Evolutionary conservation across 2,329 filamentous ascomycete genomes (phyloP), one percentile per base, ranked within the genome.

Genomic region (Xylaria polymorpha): DNA sequence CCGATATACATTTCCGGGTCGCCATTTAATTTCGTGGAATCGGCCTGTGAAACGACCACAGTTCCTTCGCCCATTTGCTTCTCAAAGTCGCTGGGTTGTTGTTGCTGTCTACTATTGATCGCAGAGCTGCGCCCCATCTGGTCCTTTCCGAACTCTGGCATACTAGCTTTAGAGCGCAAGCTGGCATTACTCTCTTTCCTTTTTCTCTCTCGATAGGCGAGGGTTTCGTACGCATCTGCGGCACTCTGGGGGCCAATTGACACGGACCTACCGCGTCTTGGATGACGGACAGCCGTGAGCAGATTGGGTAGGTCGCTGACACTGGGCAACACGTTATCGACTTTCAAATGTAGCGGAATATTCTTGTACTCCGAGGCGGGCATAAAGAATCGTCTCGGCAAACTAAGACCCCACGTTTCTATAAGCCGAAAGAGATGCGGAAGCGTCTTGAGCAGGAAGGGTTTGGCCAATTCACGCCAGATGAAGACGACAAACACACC

Each of bases 211-310:
- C 95, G 90, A 78, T 97, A 97, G 6, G 95, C 96, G 58, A 99
- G 85, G 22, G 94, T 94, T 83, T 99, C 96, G 81, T 98, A 97
- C 29, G 94, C 96, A 81, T 99, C 96, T 1, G 96, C 96, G 69
- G 94, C 94, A 55, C 94, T 98, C 81, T 98, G 96, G 1, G 96
- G 96, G 0, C 96, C 96, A 62, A 98, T 88, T 6, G 94, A 97
- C 41, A 98, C 89, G 39, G 94, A 92, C 61, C 96, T 88, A 70
- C 91, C 91, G 68, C 94, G 86, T 15, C 87, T 87, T 0, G 94
- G 92, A 74, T 95, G 90, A 29, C 94, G 90, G 55, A 98, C 92
- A 50, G 90, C 94, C 69, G 90, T 91, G 29, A 98, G 86, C 77
- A 98, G 89, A 39, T 89, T 87, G 3, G 95, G 93, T 25, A 98